Conservation (phyloP, 371 early-diverging fungal genomes). For the Massospora cicadina region DNA sequence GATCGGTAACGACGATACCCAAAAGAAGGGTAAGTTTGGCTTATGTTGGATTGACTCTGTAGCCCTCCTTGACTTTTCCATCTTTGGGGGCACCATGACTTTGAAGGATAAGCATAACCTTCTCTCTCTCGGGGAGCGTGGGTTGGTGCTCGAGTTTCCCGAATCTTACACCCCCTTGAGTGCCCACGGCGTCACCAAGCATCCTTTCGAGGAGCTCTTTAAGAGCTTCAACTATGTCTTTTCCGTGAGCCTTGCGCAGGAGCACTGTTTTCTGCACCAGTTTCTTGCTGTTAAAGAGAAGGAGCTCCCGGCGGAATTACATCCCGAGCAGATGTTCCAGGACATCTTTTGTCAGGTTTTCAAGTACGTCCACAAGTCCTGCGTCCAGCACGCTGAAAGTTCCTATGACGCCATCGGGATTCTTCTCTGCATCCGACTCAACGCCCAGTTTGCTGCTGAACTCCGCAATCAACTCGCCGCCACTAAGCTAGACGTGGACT, state of each 20-base stretch:
- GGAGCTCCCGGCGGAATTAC: conserved; percentile 15
- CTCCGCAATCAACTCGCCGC: conserved; percentile 65
- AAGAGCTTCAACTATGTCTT: conserved; percentile 68
- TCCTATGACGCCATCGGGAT: conserved; percentile 79
- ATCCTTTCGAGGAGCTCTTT: conserved; percentile 58
- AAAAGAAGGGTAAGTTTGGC: background rate
- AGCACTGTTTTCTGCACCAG: conserved; percentile 71
- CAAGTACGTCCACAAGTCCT: conserved; percentile 42
- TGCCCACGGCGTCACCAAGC: conserved; percentile 17
- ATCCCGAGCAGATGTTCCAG: conserved; percentile 30
- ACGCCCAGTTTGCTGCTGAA: conserved; percentile 57
- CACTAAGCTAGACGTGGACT: conserved; percentile 44
- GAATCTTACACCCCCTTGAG: background rate
- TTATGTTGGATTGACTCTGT: background rate
- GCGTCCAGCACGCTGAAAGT: conserved; percentile 44
- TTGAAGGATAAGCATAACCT: background rate
- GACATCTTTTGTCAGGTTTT: conserved; percentile 68
- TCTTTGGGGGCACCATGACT: background rate
- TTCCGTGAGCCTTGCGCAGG: conserved; percentile 80
- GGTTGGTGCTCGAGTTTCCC: background rate
- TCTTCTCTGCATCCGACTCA: conserved; percentile 69
- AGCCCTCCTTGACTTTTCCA: conserved; percentile 1
- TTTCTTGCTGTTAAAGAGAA: conserved; percentile 53
- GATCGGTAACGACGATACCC: background rate
- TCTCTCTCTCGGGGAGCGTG: background rate